Base-by-base conservation (phyloP, 2,329 filamentous ascomycete genomes). In the Phyllosticta citrichinensis region DNA sequence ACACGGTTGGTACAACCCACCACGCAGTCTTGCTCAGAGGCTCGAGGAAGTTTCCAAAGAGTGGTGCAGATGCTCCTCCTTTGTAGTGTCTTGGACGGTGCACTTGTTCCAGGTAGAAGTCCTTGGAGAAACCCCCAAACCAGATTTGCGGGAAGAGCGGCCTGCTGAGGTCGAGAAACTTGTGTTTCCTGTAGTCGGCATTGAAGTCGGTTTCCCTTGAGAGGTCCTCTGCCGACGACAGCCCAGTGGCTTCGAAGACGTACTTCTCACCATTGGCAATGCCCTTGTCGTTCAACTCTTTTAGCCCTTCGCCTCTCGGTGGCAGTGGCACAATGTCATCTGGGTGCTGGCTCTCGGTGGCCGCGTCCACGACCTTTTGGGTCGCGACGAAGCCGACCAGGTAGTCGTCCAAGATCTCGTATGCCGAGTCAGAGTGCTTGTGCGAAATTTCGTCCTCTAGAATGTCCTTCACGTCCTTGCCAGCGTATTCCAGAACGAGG, bases 41-140 rank as follows among this genome's bases (percentile, higher is more conserved):
- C 77, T 99, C 94, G n/a, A 99, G 80, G 73, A 99, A 96, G 77
- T 99, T 97, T 63, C 94, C 94, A 75, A 99, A 99, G 24, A 99
- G 77, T 20, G 94, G 94, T 47, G 94, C 94, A 6, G 91, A 97
- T 64, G 86, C 85, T 62, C 94, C 94, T 65, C 93, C 93, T 72
- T 87, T 95, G 81, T 97, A 99, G 74, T 99, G 93, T 62, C 94
- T 86, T 19, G 94, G 94, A 53, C 94, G 87, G 73, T 99, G 94
- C 58, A 99, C 89, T 74, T 99, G 94, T 67, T 97, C 87, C 24
- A 99, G 82, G 71, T 99, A 99, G 72, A 99, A 99, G n/a, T 90
- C 85, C 74, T 97, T 99, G 73, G 79, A 85, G 77, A 97, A 99
- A 30, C 88, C 89, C 55, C 92, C 88, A 65, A 79, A 82, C 88